Evolutionary conservation across 2,329 filamentous ascomycete genomes (phyloP).

Genomic region (Zelopaecilomyces penicillatus): DNA sequence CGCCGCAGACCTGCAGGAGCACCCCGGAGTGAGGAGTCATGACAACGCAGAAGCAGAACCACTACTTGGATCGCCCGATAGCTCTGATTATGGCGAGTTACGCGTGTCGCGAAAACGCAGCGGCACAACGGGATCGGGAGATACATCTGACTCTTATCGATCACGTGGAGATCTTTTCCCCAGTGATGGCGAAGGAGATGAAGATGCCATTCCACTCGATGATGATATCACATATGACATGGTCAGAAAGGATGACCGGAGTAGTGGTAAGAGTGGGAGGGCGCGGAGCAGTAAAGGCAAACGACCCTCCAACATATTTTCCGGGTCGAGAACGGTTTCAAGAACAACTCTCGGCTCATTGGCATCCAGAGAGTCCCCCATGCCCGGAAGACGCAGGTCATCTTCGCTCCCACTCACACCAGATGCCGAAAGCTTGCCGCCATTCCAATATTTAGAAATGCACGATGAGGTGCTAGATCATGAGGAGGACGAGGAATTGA

Average conservation of each 20-base stretch:
- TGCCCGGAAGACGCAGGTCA: conserved; percentile 17
- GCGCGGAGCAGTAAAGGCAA: conserved; percentile 54
- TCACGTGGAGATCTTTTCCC: conserved; percentile 86
- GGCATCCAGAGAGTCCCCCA: conserved; percentile 25
- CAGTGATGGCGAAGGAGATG: conserved; percentile 76
- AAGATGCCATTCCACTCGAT: conserved; percentile 85
- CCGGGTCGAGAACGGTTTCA: conserved; percentile 45
- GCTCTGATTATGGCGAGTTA: conserved; percentile 19
- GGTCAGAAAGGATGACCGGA: conserved; percentile 66
- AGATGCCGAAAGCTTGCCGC: conserved; percentile 31
- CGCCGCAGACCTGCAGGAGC: conserved; percentile 81
- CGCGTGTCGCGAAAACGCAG: conserved; percentile 50
- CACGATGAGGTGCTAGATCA: conserved; percentile 44
- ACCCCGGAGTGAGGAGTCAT: conserved; percentile 49
- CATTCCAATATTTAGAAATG: conserved; percentile 42
- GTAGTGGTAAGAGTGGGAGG: conserved; percentile 49
- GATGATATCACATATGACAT: conserved; percentile 86
- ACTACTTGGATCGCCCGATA: conserved; percentile 42
- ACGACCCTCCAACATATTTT: conserved; percentile 29
- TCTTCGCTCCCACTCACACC: conserved; percentile 25
- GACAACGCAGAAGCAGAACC: conserved; percentile 57
- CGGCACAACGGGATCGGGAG: conserved; percentile 68
- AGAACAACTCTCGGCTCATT: conserved; percentile 47
- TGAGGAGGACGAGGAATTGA: conserved; percentile 46
- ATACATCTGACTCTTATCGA: conserved; percentile 76